Evolutionary conservation across 768 basidiomycete genomes (phyloP), one percentile per base, ranked within the genome.

Genomic region (Trametes meyenii): DNA sequence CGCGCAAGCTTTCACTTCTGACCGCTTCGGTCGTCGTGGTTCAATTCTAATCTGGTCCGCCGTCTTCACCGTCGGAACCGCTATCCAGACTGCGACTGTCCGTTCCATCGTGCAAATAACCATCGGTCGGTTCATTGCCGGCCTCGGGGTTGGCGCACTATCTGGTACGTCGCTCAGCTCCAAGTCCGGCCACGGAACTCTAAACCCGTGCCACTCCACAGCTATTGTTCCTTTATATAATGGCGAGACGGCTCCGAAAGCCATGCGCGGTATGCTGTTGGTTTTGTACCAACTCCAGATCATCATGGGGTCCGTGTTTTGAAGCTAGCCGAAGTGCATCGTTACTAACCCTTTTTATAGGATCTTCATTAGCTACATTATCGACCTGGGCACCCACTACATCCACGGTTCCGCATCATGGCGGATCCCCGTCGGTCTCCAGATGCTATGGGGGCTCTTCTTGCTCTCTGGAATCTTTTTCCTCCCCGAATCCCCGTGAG

Each of bases 221-320:
- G 71, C 65, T 45, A 69, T 68, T 62, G 72, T 70, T 6, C 74
- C 72, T 11, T 64, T 92, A 7, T 92, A 91, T 71, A 90, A 88
- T 64, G 89, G 90, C 40, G 90, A 92, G 73, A 88, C 89, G 0
- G 83, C 89, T 0, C 90, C 90, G 0, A 90, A 90, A 68, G 80
- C 83, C 0, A 79, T 92, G 58, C 83, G 90, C 69, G 91, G 90
- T 8, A 83, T 87, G 19, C 84, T 79, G 11, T 75, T 93, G 29
- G 88, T 89, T 1, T 75, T 92, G 17, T 92, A 92, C 68, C 90
- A 92, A 69, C 76, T 91, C 13, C 88, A 90, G 70, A 89, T 92
- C 63, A 89, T 90, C 67, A 75, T 81, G 13, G 88, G 87, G 88
- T 87, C 67, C 0, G 7, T n/a, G n/a, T 23, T 46, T 7, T 8